These are phyloP conservation scores for Diaporthe aspalathi DNA, from an alignment of 2,329 filamentous ascomycete species.

Conservation along the genomic window DNA sequence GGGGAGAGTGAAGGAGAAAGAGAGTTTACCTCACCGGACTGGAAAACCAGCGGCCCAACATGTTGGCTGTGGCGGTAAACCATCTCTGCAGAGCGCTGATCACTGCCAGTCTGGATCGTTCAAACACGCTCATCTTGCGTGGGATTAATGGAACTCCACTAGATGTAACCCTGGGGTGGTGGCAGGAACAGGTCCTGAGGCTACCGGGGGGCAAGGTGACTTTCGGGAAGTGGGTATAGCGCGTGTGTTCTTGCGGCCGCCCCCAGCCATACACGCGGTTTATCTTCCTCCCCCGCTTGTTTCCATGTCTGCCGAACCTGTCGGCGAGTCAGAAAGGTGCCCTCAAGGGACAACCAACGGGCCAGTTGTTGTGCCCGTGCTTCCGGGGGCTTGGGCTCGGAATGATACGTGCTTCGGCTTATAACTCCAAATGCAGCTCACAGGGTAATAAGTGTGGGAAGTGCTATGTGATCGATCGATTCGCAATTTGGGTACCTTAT, in stretches of 20 bases:
- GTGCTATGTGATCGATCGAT: background rate
- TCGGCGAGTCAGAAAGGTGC: conserved; percentile 12
- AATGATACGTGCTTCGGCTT: conserved; percentile 16
- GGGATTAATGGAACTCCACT: conserved; percentile 12
- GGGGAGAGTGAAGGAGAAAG: background rate
- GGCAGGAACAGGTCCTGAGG: conserved; percentile 7
- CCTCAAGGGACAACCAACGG: background rate
- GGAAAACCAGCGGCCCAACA: background rate
- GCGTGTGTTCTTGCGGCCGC: background rate
- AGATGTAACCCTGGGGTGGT: background rate
- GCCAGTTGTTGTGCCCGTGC: conserved; percentile 2
- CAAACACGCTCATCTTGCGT: conserved; percentile 2
- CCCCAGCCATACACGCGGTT: background rate
- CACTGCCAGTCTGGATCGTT: background rate
- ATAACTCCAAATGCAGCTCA: background rate
- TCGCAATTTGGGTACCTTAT: background rate
- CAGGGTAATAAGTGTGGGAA: background rate
- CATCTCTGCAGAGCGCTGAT: background rate
- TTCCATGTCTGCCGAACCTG: conserved; percentile 14
- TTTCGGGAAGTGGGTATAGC: conserved; percentile 5
- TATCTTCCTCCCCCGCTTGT: conserved; percentile 14
- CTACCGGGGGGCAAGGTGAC: background rate
- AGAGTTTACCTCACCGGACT: background rate
- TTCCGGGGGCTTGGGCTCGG: background rate
- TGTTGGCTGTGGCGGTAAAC: background rate